Evolutionary conservation across 2,329 filamentous ascomycete species (phyloP).

Genomic region (Pseudogymnoascus sp.): DNA sequence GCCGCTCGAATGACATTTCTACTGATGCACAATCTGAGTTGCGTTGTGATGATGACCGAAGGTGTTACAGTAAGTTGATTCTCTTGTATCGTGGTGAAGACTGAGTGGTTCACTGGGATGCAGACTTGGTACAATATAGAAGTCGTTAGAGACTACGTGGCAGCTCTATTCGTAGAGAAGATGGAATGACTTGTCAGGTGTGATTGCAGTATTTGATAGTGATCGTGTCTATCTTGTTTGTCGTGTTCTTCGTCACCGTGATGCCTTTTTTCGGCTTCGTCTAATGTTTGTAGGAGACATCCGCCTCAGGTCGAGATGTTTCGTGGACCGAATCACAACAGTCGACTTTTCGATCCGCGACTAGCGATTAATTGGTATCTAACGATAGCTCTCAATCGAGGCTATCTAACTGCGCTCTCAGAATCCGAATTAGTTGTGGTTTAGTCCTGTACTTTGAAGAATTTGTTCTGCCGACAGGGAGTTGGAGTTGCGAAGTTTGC

Average conservation of each 20-base stretch:
- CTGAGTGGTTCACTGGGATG: neutral
- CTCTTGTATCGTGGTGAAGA: neutral
- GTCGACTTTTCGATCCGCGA: neutral
- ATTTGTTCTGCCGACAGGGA: neutral
- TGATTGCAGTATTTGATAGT: slow-evolving; percentile 7
- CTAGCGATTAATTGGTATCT: neutral
- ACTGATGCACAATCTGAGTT: neutral
- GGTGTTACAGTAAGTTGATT: neutral
- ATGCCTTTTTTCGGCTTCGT: neutral
- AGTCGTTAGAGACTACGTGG: neutral
- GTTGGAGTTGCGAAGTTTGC: neutral
- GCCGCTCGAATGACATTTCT: neutral
- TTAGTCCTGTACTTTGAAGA: slow-evolving; percentile 3
- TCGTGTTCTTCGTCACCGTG: slow-evolving; percentile 4
- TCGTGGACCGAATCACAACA: neutral
- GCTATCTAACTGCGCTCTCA: neutral
- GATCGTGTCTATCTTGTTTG: neutral
- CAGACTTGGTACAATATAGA: neutral
- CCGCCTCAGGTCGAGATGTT: neutral
- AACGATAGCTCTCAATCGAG: neutral
- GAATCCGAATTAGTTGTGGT: slow-evolving; percentile 1
- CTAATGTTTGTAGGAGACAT: neutral
- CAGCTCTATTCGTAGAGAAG: neutral
- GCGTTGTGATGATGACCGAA: neutral
- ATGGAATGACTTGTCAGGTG: neutral